These are phyloP conservation scores for Alternaria gaisen DNA, from an alignment of 2,329 filamentous ascomycete species.

Conservation along the genomic window DNA sequence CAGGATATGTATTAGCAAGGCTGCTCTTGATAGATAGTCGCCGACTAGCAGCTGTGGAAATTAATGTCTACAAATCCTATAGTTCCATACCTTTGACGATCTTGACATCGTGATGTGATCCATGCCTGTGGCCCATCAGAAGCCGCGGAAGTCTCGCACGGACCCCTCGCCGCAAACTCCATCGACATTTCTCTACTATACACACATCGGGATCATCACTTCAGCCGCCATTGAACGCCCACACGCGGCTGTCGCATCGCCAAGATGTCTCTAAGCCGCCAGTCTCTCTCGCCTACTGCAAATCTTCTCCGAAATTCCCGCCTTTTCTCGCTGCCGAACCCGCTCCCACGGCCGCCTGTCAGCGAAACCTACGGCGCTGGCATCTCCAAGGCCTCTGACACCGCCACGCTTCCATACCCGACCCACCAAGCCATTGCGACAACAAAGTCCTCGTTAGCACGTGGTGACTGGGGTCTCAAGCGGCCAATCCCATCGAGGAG, in stretches of 20 bases:
- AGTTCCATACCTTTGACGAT: background rate
- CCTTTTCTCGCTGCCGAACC: conserved; percentile 84
- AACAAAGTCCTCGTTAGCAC: conserved; percentile 72
- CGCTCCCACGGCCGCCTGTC: conserved; percentile 69
- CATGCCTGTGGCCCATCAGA: conserved; percentile 14
- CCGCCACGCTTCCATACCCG: conserved; percentile 80
- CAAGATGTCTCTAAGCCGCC: conserved; percentile 46
- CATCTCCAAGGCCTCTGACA: conserved; percentile 66
- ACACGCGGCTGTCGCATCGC: conserved; percentile 48
- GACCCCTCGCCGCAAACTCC: conserved; percentile 21
- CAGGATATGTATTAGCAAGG: background rate
- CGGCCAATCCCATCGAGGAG: conserved; percentile 79
- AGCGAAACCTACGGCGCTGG: conserved; percentile 57
- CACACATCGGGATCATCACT: conserved; percentile 27
- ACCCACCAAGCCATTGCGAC: conserved; percentile 84
- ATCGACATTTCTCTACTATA: conserved; percentile 18
- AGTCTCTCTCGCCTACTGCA: conserved; percentile 65
- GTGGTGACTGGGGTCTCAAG: conserved; percentile 94
- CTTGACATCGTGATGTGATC: background rate
- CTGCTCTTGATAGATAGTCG: background rate
- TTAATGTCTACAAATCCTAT: background rate
- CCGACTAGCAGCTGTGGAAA: background rate
- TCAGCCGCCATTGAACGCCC: conserved; percentile 45
- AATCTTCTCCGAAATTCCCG: conserved; percentile 84
- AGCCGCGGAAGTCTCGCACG: conserved; percentile 28